Evolutionary conservation across 192 early-diverging fungal genomes (phyloP), one percentile per base, ranked within the genome.

Genomic region (Entomortierella lignicola): DNA sequence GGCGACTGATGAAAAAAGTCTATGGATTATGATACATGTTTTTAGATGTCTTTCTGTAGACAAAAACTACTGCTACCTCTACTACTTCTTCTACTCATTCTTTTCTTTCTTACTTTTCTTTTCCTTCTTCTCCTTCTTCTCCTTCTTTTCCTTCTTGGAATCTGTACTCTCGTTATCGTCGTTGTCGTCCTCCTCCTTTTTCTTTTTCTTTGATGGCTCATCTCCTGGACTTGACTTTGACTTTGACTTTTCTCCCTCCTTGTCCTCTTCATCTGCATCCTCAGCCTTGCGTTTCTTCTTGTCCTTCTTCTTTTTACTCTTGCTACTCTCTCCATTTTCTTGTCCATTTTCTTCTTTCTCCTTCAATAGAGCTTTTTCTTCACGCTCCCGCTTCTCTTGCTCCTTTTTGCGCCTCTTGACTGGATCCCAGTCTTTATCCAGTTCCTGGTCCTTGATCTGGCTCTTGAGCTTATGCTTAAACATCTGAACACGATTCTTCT

Each of bases 401-500:
- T 74, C 62, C 48, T 58, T 66, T 60, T 71, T 48, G 20, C 81
- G 72, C 48, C 83, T 83, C 77, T 86, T 85, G 47, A 64, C 29
- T 1, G 74, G 74, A 43, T 77, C 74, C 74, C 74, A 77, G 21
- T 63, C 34, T 66, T 77, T 77, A 29, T 77, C 74, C 44, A 77
- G 65, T 26, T 70, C 72, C 66, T 83, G 55, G 31, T 55, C 43
- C 55, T 66, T 69, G 61, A 71, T 47, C 53, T 60, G 56, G 2
- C 23, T 25, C 65, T 80, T 79, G 54, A 83, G 71, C 48, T 83
- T 83, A 51, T 80, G 75, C 15, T 74, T 71, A 63, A 83, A 83
- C 63, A 80, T 60, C 30, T 66, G 66, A 29, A 86, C 66, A 56
- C 89, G 82, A 73, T 88, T 89, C 65, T 87, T 85, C 69, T 83